phyloP scores from a whole-genome alignment of 106 monocot genomes.

The Amphibolis antarctica region DNA sequence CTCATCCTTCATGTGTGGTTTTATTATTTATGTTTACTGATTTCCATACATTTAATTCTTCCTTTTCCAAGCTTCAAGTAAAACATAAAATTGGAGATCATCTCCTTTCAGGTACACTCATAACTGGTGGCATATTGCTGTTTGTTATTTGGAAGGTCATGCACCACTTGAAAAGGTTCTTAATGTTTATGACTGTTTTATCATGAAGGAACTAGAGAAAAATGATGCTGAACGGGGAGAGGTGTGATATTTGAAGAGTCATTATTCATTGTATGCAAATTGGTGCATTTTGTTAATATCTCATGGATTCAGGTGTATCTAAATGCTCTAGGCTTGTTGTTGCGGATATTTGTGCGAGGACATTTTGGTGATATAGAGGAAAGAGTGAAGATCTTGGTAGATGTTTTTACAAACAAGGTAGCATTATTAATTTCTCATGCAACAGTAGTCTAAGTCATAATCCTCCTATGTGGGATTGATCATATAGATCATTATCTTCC shows the following conservation, averaged over 20 bases:
- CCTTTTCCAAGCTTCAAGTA: neutral
- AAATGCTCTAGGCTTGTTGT: conserved; percentile 75
- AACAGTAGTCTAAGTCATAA: too few relatives aligned
- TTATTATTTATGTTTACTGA: neutral
- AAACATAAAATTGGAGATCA: neutral
- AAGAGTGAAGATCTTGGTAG: conserved; percentile 24
- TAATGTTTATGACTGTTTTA: conserved; percentile 49
- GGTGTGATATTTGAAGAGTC: conserved; percentile 18
- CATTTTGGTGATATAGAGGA: conserved; percentile 23
- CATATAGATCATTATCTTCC: too few relatives aligned
- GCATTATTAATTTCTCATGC: neutral
- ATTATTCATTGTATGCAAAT: neutral
- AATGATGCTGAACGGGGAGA: conserved; percentile 46
- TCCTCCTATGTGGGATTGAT: too few relatives aligned
- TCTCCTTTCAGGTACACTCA: conserved; percentile 47
- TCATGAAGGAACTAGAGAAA: conserved; percentile 63
- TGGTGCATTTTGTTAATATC: conserved; percentile 8
- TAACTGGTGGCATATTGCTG: conserved; percentile 92
- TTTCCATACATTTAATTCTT: conserved; percentile 1
- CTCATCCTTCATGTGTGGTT: conserved; percentile 64
- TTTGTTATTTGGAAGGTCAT: conserved; percentile 86
- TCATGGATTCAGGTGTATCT: conserved; percentile 66
- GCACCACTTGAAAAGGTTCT: conserved; percentile 49
- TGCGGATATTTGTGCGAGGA: conserved; percentile 39
- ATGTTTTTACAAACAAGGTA: conserved; percentile 42